phyloP scores from a whole-genome alignment of 345 rosid species.

The Geranium brycei region DNA sequence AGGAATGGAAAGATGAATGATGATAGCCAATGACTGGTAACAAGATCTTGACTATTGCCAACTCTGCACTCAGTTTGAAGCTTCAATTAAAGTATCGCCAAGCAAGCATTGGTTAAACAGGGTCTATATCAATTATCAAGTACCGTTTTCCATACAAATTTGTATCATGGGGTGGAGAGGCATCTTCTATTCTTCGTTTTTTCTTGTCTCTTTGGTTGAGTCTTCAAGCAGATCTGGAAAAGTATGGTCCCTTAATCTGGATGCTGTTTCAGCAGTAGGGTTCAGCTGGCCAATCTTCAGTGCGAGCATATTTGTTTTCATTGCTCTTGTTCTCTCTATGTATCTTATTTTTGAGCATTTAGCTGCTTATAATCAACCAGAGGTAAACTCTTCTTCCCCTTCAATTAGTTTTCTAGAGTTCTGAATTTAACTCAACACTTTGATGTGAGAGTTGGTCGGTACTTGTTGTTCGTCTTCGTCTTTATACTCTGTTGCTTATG shows the following conservation, averaged over 20 bases:
- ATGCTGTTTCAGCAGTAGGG: conserved; percentile 24
- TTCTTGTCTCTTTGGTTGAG: conserved; percentile 44
- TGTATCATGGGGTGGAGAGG: conserved; percentile 53
- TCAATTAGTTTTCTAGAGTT: background rate
- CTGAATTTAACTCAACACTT: background rate
- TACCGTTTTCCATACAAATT: conserved; percentile 2
- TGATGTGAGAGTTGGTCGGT: background rate
- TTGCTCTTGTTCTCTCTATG: conserved; percentile 73
- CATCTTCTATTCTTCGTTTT: conserved; percentile 33
- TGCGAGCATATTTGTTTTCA: conserved; percentile 70
- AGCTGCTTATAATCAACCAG: conserved; percentile 89
- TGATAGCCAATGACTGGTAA: too few species aligned
- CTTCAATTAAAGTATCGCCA: background rate
- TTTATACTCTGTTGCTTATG: too few species aligned
- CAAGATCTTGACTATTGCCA: too few species aligned
- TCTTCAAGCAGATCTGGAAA: conserved; percentile 34
- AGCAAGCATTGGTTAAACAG: background rate
- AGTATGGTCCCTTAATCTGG: conserved; percentile 34
- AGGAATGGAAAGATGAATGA: too few species aligned
- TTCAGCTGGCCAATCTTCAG: conserved; percentile 76
- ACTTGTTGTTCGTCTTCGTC: too few species aligned
- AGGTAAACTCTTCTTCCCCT: conserved; percentile 38
- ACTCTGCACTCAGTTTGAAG: too few species aligned
- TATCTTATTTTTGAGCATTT: conserved; percentile 85
- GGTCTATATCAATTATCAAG: background rate